Base-by-base conservation (phyloP, 192 early-diverging fungal species). In the Entomortierella lignicola region DNA sequence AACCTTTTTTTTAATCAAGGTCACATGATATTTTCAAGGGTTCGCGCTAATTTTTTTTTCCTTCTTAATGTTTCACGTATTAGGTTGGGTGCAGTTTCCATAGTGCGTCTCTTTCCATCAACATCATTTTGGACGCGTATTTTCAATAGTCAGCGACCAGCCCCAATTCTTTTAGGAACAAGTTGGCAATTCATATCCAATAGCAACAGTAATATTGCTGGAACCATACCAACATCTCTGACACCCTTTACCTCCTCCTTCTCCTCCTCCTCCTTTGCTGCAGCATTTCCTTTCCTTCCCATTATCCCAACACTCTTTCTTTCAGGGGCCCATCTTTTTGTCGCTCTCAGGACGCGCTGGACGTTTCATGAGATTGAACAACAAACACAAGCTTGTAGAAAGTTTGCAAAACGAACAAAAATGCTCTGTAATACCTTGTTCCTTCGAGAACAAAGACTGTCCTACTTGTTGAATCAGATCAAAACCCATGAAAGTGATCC, bases 251-350 rank as follows among this genome's bases (percentile, higher is more conserved):
- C 60, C 10, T 57, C 47, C 13, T 11, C n/a, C n/a, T n/a, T n/a
- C n/a, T n/a, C n/a, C n/a, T n/a, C n/a, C n/a, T n/a, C n/a, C n/a
- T n/a, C n/a, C n/a, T n/a, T n/a, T n/a, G n/a, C 47, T 25, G 26
- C 31, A 17, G 27, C 60, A 21, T 39, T 51, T 26, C 8, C 50
- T n/a, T 50, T 30, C 25, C 43, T 32, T 34, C 27, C 55, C 2
- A 42, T 63, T 8, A 8, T 8, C 30, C 60, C 60, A 27, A 63
- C 44, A 8, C 50, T 54, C 25, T 54, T 65, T 31, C 48, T 65
- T 50, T 34, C 50, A 41, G 63, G 63, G 39, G 34, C 54, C 11
- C 63, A 65, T 34, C 27, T 65, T 21, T 52, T 65, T 6, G 51
- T 50, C 1, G 63, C 63, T 31, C 39, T 65, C 10, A 51, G 63